phyloP scores from a whole-genome alignment of 352 stramenopile genomes.

The Phytophthora ramorum region DNA sequence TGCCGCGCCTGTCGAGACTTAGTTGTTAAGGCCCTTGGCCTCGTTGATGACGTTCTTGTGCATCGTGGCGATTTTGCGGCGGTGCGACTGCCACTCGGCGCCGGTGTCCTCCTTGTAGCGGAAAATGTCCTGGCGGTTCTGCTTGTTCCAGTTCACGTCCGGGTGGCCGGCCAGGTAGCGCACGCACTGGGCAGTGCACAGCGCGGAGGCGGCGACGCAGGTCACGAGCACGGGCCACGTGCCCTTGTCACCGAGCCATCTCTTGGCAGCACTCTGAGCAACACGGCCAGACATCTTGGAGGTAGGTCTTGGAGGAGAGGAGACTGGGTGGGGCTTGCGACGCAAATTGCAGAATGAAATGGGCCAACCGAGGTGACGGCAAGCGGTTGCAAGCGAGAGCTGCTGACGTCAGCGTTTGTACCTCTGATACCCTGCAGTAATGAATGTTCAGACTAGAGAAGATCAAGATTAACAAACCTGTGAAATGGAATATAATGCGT shows the following conservation, averaged over 20 bases:
- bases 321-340: slow-evolving; percentile 38
- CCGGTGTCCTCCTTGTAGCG: slow-evolving; percentile 70
- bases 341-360: slow-evolving; percentile 76
- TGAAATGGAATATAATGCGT: background rate
- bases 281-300: slow-evolving; percentile 59
- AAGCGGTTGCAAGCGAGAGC: background rate
- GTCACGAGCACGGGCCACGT: slow-evolving; percentile 82
- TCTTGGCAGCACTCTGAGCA: slow-evolving; percentile 59
- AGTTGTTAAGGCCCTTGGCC: slow-evolving; percentile 73
- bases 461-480: background rate
- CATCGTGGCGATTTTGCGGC: slow-evolving; percentile 68
- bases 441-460: slow-evolving; percentile 1
- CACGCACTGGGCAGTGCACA: slow-evolving; percentile 80
- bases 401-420: slow-evolving; percentile 36
- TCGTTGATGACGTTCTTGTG: slow-evolving; percentile 86
- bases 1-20: slow-evolving; percentile 12
- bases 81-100: slow-evolving; percentile 79
- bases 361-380: background rate
- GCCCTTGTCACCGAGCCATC: slow-evolving; percentile 79
- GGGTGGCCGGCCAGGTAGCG: slow-evolving; percentile 75
- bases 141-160: slow-evolving; percentile 84
- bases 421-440: slow-evolving; percentile 12
- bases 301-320: slow-evolving; percentile 14
- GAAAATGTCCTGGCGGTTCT: slow-evolving; percentile 76
- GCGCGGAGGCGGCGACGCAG: slow-evolving; percentile 62